phyloP scores from a whole-genome alignment of 2,329 filamentous ascomycete species.

The Verticillium klebahnii region DNA sequence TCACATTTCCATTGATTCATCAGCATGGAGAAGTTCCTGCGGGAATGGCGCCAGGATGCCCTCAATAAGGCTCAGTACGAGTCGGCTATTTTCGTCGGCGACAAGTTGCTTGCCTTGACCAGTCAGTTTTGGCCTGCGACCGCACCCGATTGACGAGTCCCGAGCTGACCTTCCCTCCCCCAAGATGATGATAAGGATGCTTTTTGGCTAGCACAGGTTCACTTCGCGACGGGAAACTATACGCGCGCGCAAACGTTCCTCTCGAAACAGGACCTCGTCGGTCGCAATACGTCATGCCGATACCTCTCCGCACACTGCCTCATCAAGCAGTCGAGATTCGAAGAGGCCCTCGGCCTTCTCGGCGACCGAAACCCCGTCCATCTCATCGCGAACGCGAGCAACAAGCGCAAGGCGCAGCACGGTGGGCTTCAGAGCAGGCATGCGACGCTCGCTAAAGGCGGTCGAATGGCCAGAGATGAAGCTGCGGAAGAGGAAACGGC shows the following conservation, averaged over 20 bases:
- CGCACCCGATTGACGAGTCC: background rate
- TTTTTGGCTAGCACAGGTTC: slow-evolving; percentile 96
- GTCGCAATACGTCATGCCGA: slow-evolving; percentile 78
- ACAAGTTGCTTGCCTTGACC: slow-evolving; percentile 92
- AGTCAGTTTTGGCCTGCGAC: slow-evolving; percentile 52
- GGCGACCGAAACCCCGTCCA: slow-evolving; percentile 89
- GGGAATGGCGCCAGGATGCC: slow-evolving; percentile 92
- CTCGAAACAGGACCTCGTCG: slow-evolving; percentile 74
- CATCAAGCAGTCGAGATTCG: slow-evolving; percentile 85
- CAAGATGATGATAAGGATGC: slow-evolving; percentile 89
- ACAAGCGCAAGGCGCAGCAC: slow-evolving; percentile 68
- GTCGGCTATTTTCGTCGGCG: slow-evolving; percentile 92
- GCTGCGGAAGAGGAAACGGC: slow-evolving; percentile 60
- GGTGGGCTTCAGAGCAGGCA: slow-evolving; percentile 39
- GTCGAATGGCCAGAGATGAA: slow-evolving; percentile 24
- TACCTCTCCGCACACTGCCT: slow-evolving; percentile 93
- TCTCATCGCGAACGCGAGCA: slow-evolving; percentile 63
- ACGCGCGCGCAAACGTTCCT: slow-evolving; percentile 86
- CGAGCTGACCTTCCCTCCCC: slow-evolving; percentile 3
- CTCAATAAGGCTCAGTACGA: slow-evolving; percentile 95
- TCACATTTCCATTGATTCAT: background rate
- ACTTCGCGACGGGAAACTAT: slow-evolving; percentile 94
- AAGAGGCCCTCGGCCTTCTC: slow-evolving; percentile 80
- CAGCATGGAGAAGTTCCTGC: slow-evolving; percentile 84
- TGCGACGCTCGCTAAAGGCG: slow-evolving; percentile 10